Conservation (phyloP, 345 rosid genomes). For the Populus euphratica region DNA sequence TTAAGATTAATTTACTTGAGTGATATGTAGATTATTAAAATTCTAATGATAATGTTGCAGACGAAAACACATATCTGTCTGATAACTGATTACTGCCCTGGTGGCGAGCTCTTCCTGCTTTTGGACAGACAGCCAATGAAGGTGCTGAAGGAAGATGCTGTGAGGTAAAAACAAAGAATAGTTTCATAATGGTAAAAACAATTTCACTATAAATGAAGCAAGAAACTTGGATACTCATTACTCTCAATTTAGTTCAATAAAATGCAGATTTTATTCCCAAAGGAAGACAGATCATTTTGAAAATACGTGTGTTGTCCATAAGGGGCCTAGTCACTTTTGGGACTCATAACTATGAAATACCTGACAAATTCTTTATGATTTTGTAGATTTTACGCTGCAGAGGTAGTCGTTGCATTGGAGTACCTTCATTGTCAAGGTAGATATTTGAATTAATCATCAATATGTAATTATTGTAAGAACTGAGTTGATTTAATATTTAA, state of each 20-base stretch:
- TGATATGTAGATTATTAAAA: background rate
- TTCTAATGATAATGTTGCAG: conserved; percentile 44
- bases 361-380: conserved; percentile 10
- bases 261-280: background rate
- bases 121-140: conserved; percentile 78
- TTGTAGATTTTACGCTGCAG: conserved; percentile 81
- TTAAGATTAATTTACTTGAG: background rate
- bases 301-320: background rate
- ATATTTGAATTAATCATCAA: background rate
- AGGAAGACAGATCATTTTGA: background rate
- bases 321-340: background rate
- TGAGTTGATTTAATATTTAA: background rate
- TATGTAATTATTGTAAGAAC: background rate
- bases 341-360: background rate
- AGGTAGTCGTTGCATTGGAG: conserved; percentile 84
- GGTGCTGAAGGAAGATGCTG: conserved; percentile 91
- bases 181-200: no score
- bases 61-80: conserved; percentile 92
- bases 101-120: conserved; percentile 93
- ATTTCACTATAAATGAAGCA: no score
- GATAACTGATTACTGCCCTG: conserved; percentile 88
- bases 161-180: conserved; percentile 40
- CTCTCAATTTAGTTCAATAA: background rate
- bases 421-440: conserved; percentile 97
- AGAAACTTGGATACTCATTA: background rate